Base-by-base conservation (phyloP, 2,329 filamentous ascomycete species). In the Helotiales sp. region DNA sequence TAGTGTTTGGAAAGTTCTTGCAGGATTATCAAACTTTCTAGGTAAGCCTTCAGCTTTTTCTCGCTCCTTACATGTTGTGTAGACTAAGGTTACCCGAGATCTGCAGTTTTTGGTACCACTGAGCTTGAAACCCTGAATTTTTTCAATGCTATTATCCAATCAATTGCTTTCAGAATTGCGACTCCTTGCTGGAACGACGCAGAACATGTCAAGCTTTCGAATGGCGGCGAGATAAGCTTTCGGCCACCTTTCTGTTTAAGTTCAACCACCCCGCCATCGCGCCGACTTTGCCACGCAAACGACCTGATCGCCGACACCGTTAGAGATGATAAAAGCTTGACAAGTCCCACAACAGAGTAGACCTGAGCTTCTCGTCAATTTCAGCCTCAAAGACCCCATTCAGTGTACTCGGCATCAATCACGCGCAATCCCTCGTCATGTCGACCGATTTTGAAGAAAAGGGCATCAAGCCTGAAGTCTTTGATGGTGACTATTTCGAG, bases 401-500 rank as follows among this genome's bases (percentile, higher is more conserved):
- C 36, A 19, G 2, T 2, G 19, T 19, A 7, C 34, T 38, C 36
- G n/a, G n/a, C 4, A 2, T 40, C 36, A 38, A 6, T n/a, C 36
- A 40, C 6, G n/a, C 17, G n/a, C 36, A 40, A 15, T 9, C 10
- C 5, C 36, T 22, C 33, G 47, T 6, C 13, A 57, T 57, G 54
- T 27, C 54, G 33, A 51, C 54, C 25, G 54, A 57, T 17, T 12
- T 52, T 17, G 54, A 57, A 15, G 47, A 56, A 31, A 52, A 57
- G 29, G 54, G 17, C n/a, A 47, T 57, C 47, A 52, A 57, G 36
- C 54, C 44, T 17, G 13, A 36, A n/a, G 34, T 50, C n/a, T 50
- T 38, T 15, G 36, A 44, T 33, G 51, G 15, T 10, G 47, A 34
- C 15, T 25, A 46, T 6, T 29, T 29, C 25, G 54, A 57, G 5